phyloP scores from a whole-genome alignment of 1,284 basidiomycete species.

The Entoloma clypeatum region DNA sequence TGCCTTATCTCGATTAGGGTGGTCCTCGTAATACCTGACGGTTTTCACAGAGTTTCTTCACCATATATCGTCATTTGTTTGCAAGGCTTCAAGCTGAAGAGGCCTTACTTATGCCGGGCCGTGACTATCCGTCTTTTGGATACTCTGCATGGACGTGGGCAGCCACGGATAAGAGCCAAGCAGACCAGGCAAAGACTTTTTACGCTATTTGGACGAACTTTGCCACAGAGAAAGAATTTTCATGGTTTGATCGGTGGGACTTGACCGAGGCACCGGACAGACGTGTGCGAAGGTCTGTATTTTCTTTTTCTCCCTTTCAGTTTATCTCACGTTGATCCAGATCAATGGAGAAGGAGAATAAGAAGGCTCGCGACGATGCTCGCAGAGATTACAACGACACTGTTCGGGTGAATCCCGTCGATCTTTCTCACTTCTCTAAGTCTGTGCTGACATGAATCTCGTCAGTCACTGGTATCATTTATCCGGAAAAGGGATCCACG shows the following conservation, averaged over 20 bases:
- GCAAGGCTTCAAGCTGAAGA: slow-evolving; percentile 84
- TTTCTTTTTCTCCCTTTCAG: slow-evolving; percentile 2
- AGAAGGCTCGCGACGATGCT: slow-evolving; percentile 84
- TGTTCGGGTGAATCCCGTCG: slow-evolving; percentile 54
- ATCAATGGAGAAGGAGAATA: slow-evolving; percentile 96
- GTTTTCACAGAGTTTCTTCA: slow-evolving; percentile 76
- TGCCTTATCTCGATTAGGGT: slow-evolving; percentile 2
- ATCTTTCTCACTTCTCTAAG: slow-evolving; percentile 3
- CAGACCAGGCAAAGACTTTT: slow-evolving; percentile 59
- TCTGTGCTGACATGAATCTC: slow-evolving; percentile 25
- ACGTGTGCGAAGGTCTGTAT: slow-evolving; percentile 64
- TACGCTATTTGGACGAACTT: slow-evolving; percentile 91
- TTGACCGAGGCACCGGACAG: slow-evolving; percentile 83
- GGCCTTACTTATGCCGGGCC: slow-evolving; percentile 47
- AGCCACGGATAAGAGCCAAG: slow-evolving; percentile 38
- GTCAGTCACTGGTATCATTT: slow-evolving; percentile 81
- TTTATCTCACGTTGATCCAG: slow-evolving; percentile 33
- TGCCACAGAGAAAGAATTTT: slow-evolving; percentile 84
- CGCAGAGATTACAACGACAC: slow-evolving; percentile 93
- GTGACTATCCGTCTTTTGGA: slow-evolving; percentile 82
- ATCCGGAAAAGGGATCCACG: slow-evolving; percentile 93
- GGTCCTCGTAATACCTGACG: slow-evolving; percentile 6
- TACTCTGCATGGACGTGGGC: slow-evolving; percentile 73
- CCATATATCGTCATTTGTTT: slow-evolving; percentile 89
- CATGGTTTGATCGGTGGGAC: slow-evolving; percentile 88